Evolutionary conservation across 164 flowering plant species (phyloP).

Genomic region (Vitis riparia): DNA sequence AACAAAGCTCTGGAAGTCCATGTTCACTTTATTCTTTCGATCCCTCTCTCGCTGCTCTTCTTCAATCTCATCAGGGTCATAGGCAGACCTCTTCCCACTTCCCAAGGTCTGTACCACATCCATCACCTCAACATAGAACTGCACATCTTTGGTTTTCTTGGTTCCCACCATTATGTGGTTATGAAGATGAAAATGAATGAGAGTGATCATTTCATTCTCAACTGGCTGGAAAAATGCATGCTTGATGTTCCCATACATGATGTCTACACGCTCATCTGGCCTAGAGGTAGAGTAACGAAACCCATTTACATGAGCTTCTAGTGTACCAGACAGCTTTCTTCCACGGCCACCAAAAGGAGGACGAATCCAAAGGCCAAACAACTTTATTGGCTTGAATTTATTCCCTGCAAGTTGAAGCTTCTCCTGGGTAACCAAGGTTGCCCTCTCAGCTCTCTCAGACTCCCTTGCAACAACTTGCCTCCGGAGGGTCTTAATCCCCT

Average conservation of each 20-base stretch:
- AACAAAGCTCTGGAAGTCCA: constrained; percentile 70
- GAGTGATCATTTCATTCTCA: constrained; percentile 81
- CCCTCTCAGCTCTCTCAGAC: constrained; percentile 86
- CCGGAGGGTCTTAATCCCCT: constrained; percentile 65
- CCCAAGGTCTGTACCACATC: constrained; percentile 82
- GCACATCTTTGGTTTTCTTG: constrained; percentile 83
- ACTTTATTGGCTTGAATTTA: constrained; percentile 61
- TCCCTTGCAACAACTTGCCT: constrained; percentile 77
- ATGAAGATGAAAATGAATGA: constrained; percentile 77
- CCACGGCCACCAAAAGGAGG: constrained; percentile 75
- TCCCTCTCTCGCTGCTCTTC: constrained; percentile 84
- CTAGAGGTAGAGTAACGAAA: constrained; percentile 68
- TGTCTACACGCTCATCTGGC: constrained; percentile 69
- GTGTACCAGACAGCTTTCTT: constrained; percentile 62
- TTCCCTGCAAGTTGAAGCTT: constrained; percentile 60
- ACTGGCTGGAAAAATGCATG: constrained; percentile 90
- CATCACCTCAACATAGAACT: constrained; percentile 87
- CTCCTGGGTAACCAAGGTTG: constrained; percentile 84
- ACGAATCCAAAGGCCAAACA: constrained; percentile 75
- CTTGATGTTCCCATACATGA: constrained; percentile 71
- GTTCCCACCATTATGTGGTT: constrained; percentile 93
- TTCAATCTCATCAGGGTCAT: constrained; percentile 90
- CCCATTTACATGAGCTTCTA: constrained; percentile 80
- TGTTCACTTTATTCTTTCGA: constrained; percentile 69
- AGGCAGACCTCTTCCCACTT: constrained; percentile 72